Percentiles rank a stretch among this genome's conserved stretches.
phyloP scores from a whole-genome alignment of 345 rosid genomes.

The Eutrema yunnanense region DNA sequence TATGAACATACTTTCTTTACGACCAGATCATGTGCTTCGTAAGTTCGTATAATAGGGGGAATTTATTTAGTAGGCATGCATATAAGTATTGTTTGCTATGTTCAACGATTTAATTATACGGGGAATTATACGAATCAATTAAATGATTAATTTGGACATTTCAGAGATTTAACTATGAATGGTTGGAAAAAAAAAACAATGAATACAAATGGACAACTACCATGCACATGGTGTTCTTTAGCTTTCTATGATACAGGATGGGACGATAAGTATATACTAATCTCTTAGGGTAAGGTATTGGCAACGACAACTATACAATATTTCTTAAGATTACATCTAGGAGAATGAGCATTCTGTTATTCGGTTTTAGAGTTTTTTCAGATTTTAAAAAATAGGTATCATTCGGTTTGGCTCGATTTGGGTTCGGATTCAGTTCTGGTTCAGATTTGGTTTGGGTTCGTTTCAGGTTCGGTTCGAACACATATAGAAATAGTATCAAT shows the following conservation, averaged over 20 bases:
- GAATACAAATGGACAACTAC: not conserved
- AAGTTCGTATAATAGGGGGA: not conserved
- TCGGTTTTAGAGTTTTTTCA: no score
- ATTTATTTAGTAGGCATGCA: slow-evolving; percentile 20
- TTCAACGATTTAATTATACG: not conserved
- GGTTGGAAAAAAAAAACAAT: not conserved
- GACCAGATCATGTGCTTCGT: slow-evolving; percentile 17
- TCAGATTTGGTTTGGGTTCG: no score
- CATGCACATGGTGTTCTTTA: slow-evolving; percentile 12
- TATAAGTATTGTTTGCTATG: not conserved
- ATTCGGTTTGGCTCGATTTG: no score
- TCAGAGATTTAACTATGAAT: not conserved
- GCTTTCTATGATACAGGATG: not conserved
- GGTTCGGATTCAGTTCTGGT: no score
- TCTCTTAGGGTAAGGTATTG: slow-evolving; percentile 17
- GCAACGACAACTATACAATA: not conserved
- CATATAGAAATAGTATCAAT: not conserved
- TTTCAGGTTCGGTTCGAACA: no score
- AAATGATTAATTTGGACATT: not conserved
- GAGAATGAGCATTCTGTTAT: no score
- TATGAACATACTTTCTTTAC: not conserved
- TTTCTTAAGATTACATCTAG: not conserved
- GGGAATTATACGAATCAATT: not conserved
- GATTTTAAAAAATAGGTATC: no score
- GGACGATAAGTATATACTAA: slow-evolving; percentile 30